A percentile compares a stretch with the other conserved stretches of the same genome.
phyloP scores from a whole-genome alignment of 441 rosid genomes.

The Dalechampia spathulata region DNA sequence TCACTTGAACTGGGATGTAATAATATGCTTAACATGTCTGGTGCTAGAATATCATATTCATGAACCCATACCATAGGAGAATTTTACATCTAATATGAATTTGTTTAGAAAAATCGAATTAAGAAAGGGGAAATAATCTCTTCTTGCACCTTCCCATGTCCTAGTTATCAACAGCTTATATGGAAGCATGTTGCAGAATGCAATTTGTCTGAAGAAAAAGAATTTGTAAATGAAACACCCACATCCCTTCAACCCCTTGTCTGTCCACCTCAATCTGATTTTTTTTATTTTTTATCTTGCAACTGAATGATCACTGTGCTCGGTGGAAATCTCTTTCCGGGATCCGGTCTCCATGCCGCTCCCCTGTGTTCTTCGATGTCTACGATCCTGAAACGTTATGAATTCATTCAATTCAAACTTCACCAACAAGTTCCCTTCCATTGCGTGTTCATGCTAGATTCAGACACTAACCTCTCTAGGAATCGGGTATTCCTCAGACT shows the following conservation, averaged over 20 bases:
- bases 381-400: constrained; percentile 52
- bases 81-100: too few species aligned
- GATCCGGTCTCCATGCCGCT: constrained; percentile 64
- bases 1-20: too few species aligned
- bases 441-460: background rate
- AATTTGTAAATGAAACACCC: too few species aligned
- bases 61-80: too few species aligned
- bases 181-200: constrained; percentile 18
- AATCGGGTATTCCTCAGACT: constrained; percentile 85
- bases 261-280: too few species aligned
- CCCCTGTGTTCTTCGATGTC: constrained; percentile 50
- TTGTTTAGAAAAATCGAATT: too few species aligned
- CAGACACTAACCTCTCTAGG: constrained; percentile 78
- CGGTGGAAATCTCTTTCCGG: constrained; percentile 64
- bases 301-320: constrained; percentile 50
- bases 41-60: constrained; percentile 27
- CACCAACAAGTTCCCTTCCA: too few species aligned
- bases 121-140: constrained; percentile 7
- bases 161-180: constrained; percentile 36
- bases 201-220: too few species aligned
- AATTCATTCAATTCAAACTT: too few species aligned
- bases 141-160: constrained; percentile 18
- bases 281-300: constrained; percentile 56
- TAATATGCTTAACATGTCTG: too few species aligned
- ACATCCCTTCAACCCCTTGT: too few species aligned